These are phyloP conservation scores for Crithidia thermophila DNA, from an alignment of 208 protist species.

Conservation along the genomic window DNA sequence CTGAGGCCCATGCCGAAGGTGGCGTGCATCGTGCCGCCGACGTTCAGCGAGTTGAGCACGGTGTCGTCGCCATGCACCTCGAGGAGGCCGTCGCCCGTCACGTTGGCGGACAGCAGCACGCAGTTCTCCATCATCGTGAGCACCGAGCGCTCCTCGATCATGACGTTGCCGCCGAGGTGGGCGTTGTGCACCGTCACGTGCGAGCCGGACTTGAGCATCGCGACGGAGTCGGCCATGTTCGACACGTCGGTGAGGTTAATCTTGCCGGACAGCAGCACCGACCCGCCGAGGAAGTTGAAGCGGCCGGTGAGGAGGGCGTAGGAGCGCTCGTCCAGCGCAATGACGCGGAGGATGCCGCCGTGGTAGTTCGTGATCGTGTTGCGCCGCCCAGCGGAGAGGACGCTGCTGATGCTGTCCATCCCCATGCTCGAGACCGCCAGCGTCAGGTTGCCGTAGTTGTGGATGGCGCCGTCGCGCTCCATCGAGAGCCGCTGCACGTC, in stretches of 20 bases:
- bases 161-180: constrained; percentile 38
- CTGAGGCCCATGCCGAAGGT: constrained; percentile 24
- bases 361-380: constrained; percentile 70
- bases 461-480: constrained; percentile 61
- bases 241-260: constrained; percentile 60
- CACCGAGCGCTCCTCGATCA: constrained; percentile 46
- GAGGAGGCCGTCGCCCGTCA: constrained; percentile 49
- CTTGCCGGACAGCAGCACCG: constrained; percentile 50
- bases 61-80: constrained; percentile 43
- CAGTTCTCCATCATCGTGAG: constrained; percentile 49
- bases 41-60: constrained; percentile 59
- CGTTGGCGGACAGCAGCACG: constrained; percentile 41
- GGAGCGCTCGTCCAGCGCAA: constrained; percentile 50
- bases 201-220: constrained; percentile 42
- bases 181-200: constrained; percentile 43
- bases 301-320: constrained; percentile 58
- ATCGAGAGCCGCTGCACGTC: constrained; percentile 70
- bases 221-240: constrained; percentile 28
- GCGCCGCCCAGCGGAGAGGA: constrained; percentile 44
- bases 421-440: constrained; percentile 64
- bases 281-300: constrained; percentile 56
- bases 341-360: constrained; percentile 56
- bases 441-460: constrained; percentile 83
- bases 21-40: constrained; percentile 39
- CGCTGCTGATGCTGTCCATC: constrained; percentile 59